Evolutionary conservation across 345 rosid species (phyloP), one percentile per base, ranked within the genome.

Genomic region (Bruguiera sexangula): DNA sequence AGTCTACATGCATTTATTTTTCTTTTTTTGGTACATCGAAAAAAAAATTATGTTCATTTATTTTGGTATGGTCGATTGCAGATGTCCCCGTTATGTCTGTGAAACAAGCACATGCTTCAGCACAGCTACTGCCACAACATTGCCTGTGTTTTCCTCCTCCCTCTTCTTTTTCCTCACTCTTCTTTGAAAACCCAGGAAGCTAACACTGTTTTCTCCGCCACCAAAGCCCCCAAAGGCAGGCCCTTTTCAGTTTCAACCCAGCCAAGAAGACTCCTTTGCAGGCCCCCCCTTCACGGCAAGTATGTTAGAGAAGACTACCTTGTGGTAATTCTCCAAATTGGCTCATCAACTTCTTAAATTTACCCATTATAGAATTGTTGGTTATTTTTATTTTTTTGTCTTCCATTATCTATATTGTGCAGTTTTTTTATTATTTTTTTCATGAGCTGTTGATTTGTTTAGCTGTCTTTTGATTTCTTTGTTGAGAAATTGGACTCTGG

Each of bases 221-320:
- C 69, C 66, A 27, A 36, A 30, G 62, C 66, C 30, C 62, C 81
- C 48, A 75, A 55, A 8, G 73, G 64, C 39, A 71, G 74, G 3
- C 80, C 75, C 43, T 74, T 81, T 63, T 79, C 87, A 6, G 82
- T 85, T 54, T 82, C 87, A 59, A 86, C 81, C n/a, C 82, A 31
- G 1, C 85, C 86, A 52, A 82, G 83, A 75, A 91, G 77, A 89
- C 74, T 87, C 76, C 88, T 86, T 50, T 85, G 97, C 77, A 70
- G 69, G 66, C 90, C 29, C 90, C 90, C 96, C n/a, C 90, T 91
- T 70, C 87, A 61, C 0, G 97, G 97, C 4, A 94, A 94, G 81
- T 68, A 80, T 69, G 79, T 91, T 58, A 81, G 88, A 75, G 93
- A 91, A 73, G 96, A 94, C 75, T 91, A 89, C 75, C 90, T 88